phyloP scores from a whole-genome alignment of 2,329 filamentous ascomycete genomes.

The Dactylellina sp. region DNA sequence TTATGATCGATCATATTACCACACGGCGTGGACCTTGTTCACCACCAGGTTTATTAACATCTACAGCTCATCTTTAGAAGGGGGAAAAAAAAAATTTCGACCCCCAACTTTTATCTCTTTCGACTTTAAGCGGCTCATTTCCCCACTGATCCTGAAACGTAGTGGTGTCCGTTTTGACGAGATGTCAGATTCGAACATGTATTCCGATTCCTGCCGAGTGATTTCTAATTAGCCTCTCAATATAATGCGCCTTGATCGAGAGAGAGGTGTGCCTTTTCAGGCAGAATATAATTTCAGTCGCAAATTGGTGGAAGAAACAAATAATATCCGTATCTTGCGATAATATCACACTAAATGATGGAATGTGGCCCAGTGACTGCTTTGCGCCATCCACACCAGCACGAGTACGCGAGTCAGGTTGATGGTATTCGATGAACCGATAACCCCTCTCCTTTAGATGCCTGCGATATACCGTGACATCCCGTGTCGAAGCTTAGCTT shows the following conservation, averaged over 20 bases:
- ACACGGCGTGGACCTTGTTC: conserved; percentile 48
- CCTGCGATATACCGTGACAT: conserved; percentile 3
- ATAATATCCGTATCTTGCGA: conserved; percentile 23
- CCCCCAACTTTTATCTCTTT: conserved; percentile 27
- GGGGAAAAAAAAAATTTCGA: conserved; percentile 5
- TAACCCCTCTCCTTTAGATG: conserved; percentile 19
- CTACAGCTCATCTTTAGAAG: background rate
- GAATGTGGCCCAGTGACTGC: conserved; percentile 24
- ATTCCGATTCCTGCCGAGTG: conserved; percentile 1
- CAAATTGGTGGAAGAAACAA: background rate
- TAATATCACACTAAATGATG: conserved; percentile 30
- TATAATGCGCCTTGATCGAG: conserved; percentile 15
- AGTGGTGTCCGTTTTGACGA: too few species aligned
- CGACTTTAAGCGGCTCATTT: conserved; percentile 17
- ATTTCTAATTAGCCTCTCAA: conserved; percentile 18
- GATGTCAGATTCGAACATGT: background rate
- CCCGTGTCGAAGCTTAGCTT: background rate
- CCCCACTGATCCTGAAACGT: background rate
- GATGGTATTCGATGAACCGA: background rate
- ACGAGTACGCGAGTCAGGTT: conserved; percentile 45
- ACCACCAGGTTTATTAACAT: conserved; percentile 17
- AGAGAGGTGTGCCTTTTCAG: conserved; percentile 18
- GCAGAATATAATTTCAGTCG: conserved; percentile 3
- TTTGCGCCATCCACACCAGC: too few species aligned
- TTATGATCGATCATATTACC: conserved; percentile 32